Evolutionary conservation across 116 monocot genomes (phyloP), one percentile per base, ranked within the genome.

Genomic region (Posidonia oceanica): DNA sequence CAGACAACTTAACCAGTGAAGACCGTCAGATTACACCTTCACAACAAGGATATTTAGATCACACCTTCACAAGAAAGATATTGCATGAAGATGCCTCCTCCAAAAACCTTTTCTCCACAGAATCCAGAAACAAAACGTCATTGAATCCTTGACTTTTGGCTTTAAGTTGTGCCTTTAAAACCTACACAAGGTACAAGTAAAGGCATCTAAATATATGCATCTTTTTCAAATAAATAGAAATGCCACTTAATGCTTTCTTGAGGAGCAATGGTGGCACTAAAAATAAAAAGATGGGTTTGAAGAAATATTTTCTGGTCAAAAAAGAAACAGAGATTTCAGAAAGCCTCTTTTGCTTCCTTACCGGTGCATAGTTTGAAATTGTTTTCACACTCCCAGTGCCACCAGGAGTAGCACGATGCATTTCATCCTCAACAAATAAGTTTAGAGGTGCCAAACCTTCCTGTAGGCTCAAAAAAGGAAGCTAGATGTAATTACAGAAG

Each of bases 31-130:
- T 29, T 29, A 29, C 29, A 36, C 23, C 15, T 22, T 37, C 23
- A 3, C 10, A 36, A 63, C 36, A 29, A 29, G 4, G 23, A 36
- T 37, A 14, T 36, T 36, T 63, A 22, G 29, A 64, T 39, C 39
- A 4, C 52, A 88, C 88, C 94, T 87, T 94, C 18, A 94, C 85
- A 22, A 90, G 63, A 63, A 94, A 94, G 48, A 90, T 56, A 59
- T 94, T 94, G 69, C 94, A 87, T 64, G 94, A 78, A 69, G 94
- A 75, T 2, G 77, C 87, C 69, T 90, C 94, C 80, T 94, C 94
- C 67, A 94, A 7, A 57, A 90, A 81, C 60, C 63, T 81, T 72
- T 85, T 90, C 22, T 90, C 69, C 44, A 83, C 79, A 18, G 83
- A 73, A 71, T 94, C 94, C 37, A 90, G 77, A 71, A 72, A 94